Evolutionary conservation across 192 early-diverging fungal genomes (phyloP).

Genomic region (Gamsiella multidivaricata): DNA sequence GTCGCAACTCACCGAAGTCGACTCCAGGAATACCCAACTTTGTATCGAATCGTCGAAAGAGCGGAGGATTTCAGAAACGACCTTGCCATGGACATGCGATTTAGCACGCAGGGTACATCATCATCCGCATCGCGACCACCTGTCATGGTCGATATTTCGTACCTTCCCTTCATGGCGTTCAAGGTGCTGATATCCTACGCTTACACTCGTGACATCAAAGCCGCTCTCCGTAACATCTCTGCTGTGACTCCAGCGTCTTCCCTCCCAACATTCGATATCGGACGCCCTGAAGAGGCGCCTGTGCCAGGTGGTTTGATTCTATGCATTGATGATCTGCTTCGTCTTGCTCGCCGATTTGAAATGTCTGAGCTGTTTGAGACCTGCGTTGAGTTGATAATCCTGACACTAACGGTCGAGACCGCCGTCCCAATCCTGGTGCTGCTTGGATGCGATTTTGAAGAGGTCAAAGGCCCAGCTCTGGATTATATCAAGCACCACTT

Average conservation of each 20-base stretch:
- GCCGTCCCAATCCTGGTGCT: neutral
- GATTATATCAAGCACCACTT: neutral
- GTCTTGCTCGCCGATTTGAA: neutral
- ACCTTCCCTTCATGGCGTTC: neutral
- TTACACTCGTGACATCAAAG: neutral
- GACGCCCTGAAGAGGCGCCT: no score
- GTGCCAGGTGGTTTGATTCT: neutral
- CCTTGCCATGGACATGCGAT: neutral
- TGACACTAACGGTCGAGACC: neutral
- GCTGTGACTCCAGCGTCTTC: neutral
- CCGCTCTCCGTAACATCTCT: neutral
- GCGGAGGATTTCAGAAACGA: neutral
- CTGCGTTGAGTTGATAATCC: neutral
- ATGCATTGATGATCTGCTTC: neutral
- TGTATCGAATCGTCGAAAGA: neutral
- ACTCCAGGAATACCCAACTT: neutral
- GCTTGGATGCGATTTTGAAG: neutral
- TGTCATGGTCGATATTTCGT: conserved; percentile 7
- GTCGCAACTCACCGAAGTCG: neutral
- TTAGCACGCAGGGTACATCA: no score
- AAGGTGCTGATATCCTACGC: conserved; percentile 1
- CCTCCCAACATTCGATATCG: neutral
- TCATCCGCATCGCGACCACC: neutral
- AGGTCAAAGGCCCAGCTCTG: conserved; percentile 4
- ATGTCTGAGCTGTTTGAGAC: neutral